Evolutionary conservation across 345 rosid genomes (phyloP), one percentile per base, ranked within the genome.

Genomic region (Hevea brasiliensis): DNA sequence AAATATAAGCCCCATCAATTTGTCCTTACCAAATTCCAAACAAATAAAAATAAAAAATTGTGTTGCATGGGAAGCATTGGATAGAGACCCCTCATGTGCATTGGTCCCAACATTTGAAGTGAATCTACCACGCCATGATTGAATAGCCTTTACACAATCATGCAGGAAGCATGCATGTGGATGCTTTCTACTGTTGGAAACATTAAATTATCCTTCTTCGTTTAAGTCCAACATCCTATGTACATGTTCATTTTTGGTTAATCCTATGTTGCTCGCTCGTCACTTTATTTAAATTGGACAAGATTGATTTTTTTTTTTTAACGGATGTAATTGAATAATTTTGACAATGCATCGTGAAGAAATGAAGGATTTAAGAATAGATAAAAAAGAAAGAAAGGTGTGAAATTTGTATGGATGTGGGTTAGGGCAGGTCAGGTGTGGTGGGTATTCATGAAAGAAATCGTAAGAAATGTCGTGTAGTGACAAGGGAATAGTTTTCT

Each of bases 21-120:
- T 76, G 79, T 76, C 76, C 70, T 70, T 37, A 10, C 51, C 35
- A 7, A 67, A 63, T 74, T 60, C 70, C 71, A 27, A 75, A 66
- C 45, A 20, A 59, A 68, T 23, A 14, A 53, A 42, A 21, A 61
- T 17, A 29, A 45, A 47, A 48, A 61, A 24, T 45, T 18, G 47
- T 35, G 27, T 74, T 73, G 72, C 73, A 54, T 69, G 70, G 76
- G 74, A 55, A 51, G 35, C 50, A 27, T 48, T 37, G 64, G 80
- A 80, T 64, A 60, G 75, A 67, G 68, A 72, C 71, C 54, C 60
- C 71, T 74, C 74, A 73, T 75, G 74, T 78, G 80, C 74, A 55
- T 61, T 72, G 76, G 71, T 64, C 71, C 76, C 13, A 72, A 32
- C 45, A 50, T 53, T 74, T 24, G 56, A 67, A 65, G 53, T 74